A percentile compares a stretch with the other conserved stretches of the same genome.
These are phyloP conservation scores for Aspergillus carbonarius DNA, from an alignment of 2,329 filamentous ascomycete species.

Conservation along the genomic window DNA sequence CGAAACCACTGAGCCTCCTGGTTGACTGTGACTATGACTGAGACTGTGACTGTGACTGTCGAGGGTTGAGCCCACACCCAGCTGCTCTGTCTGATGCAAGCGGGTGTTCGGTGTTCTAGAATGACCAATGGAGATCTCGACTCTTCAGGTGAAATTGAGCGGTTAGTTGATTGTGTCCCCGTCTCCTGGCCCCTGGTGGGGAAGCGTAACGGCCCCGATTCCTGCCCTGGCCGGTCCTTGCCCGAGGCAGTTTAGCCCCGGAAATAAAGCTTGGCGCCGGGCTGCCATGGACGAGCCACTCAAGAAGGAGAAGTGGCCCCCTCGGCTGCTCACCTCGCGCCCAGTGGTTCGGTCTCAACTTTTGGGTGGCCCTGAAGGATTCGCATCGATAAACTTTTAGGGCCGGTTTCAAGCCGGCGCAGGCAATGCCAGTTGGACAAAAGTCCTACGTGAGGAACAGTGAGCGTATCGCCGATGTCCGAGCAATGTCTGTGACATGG, in stretches of 20 bases:
- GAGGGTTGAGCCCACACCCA: neutral
- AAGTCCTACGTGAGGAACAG: neutral
- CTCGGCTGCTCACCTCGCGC: neutral
- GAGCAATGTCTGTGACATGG: neutral
- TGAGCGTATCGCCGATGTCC: neutral
- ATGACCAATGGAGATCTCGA: neutral
- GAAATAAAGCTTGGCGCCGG: constrained; percentile 19
- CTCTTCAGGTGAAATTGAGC: neutral
- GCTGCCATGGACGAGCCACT: constrained; percentile 9
- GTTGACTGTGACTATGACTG: too few species aligned
- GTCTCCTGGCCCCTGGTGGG: neutral
- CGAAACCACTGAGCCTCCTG: neutral
- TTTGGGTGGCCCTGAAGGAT: neutral
- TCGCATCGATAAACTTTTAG: neutral
- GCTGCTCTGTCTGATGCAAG: neutral
- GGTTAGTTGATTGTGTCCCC: neutral
- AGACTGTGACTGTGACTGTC: neutral
- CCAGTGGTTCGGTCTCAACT: neutral
- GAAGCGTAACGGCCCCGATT: constrained; percentile 6
- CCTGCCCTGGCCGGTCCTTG: neutral
- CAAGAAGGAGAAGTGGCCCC: neutral
- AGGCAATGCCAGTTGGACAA: neutral
- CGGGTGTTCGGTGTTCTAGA: constrained; percentile 4
- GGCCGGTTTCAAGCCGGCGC: neutral
- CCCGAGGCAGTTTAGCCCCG: constrained; percentile 1